Evolutionary conservation across 2,329 filamentous ascomycete species (phyloP).

Genomic region (Neofusicoccum laricinum): DNA sequence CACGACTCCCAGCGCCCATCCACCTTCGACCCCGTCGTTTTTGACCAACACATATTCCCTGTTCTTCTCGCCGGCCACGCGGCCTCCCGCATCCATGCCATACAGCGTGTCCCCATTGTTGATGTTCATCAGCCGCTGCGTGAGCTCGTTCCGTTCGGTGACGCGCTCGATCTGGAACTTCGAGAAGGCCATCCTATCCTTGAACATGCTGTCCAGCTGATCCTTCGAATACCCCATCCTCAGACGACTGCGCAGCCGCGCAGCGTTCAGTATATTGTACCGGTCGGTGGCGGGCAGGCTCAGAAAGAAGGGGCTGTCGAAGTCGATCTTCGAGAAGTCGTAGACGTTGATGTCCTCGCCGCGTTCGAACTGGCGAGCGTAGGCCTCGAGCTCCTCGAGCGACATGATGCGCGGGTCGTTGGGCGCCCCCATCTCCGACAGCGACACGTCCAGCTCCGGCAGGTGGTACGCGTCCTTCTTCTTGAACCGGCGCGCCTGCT

Average conservation of each 20-base stretch:
- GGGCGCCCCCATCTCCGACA: slow-evolving; percentile 81
- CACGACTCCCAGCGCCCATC: slow-evolving; percentile 93
- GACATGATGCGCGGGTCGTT: slow-evolving; percentile 97
- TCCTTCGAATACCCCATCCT: slow-evolving; percentile 97
- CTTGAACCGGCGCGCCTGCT: slow-evolving; percentile 72
- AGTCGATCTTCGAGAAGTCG: slow-evolving; percentile 98
- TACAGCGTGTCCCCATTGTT: slow-evolving; percentile 43
- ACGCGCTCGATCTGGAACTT: slow-evolving; percentile 95
- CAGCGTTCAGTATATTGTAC: slow-evolving; percentile 97
- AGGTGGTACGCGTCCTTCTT: slow-evolving; percentile 96
- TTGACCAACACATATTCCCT: slow-evolving; percentile 95
- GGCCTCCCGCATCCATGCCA: slow-evolving; percentile 72
- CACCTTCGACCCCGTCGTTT: slow-evolving; percentile 91
- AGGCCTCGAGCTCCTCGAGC: slow-evolving; percentile 87
- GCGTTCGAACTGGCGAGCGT: slow-evolving; percentile 85
- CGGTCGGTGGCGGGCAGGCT: slow-evolving; percentile 85
- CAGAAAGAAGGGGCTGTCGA: slow-evolving; percentile 91
- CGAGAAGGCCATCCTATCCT: slow-evolving; percentile 94
- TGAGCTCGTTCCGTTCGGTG: slow-evolving; percentile 86
- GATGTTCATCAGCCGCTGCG: slow-evolving; percentile 90
- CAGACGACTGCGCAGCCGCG: slow-evolving; percentile 78
- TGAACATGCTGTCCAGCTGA: slow-evolving; percentile 94
- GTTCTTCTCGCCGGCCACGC: slow-evolving; percentile 80
- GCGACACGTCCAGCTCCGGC: slow-evolving; percentile 74
- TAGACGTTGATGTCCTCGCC: slow-evolving; percentile 86